A percentile compares a stretch with the other conserved stretches of the same genome.
Evolutionary conservation across 2,329 filamentous ascomycete species (phyloP).

Genomic region (Purpureocillium lavendulum): DNA sequence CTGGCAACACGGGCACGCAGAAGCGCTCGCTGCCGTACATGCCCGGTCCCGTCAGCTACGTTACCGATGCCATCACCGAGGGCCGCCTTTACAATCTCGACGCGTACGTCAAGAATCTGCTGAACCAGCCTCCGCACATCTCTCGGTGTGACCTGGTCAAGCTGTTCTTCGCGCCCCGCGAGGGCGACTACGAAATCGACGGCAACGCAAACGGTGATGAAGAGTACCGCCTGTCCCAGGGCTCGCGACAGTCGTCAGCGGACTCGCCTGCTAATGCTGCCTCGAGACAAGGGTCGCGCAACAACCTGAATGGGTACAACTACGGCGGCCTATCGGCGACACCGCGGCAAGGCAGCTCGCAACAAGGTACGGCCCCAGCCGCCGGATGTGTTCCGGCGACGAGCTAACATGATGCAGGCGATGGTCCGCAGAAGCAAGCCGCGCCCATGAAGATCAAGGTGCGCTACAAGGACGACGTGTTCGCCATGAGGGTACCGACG

Average conservation of each 20-base stretch:
- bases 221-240: slow-evolving; percentile 67
- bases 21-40: slow-evolving; percentile 88
- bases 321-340: slow-evolving; percentile 47
- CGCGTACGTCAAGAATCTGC: slow-evolving; percentile 87
- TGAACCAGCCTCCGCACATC: slow-evolving; percentile 78
- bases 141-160: slow-evolving; percentile 76
- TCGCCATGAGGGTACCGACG: slow-evolving; percentile 79
- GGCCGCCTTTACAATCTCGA: slow-evolving; percentile 87
- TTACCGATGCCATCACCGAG: slow-evolving; percentile 95
- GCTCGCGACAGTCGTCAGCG: slow-evolving; percentile 60
- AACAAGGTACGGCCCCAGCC: slow-evolving; percentile 6
- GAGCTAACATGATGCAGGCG: background rate
- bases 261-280: slow-evolving; percentile 52
- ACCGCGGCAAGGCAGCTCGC: slow-evolving; percentile 36
- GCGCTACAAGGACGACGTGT: slow-evolving; percentile 84
- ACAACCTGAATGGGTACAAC: slow-evolving; percentile 49
- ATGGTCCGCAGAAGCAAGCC: slow-evolving; percentile 21
- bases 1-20: slow-evolving; percentile 73
- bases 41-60: slow-evolving; percentile 95
- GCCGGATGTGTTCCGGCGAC: background rate
- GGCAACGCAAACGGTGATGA: slow-evolving; percentile 58
- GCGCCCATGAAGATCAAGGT: slow-evolving; percentile 86
- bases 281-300: slow-evolving; percentile 58
- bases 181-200: slow-evolving; percentile 91
- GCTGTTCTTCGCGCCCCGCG: slow-evolving; percentile 81